Conservation (phyloP, 1,284 basidiomycete genomes). For the Vanrija pseudolonga region DNA sequence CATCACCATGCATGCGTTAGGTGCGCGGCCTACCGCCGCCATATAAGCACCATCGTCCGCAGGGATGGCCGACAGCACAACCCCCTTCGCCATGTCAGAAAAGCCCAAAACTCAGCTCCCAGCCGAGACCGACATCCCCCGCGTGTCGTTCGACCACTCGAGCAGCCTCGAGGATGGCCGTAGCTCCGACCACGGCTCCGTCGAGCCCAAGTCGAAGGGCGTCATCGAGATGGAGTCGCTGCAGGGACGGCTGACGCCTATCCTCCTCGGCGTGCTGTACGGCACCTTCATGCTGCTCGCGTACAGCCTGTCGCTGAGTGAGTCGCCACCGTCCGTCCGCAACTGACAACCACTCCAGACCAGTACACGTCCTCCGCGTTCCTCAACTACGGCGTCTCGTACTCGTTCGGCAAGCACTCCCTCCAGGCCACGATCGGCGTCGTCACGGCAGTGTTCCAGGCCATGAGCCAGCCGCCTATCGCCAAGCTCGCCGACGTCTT, state of each 20-base stretch:
- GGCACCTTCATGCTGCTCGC: constrained; percentile 37
- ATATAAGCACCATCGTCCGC: too few species aligned
- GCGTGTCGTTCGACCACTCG: too few species aligned
- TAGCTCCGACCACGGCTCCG: too few species aligned
- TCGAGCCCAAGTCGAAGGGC: constrained; percentile 31
- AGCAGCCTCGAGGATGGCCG: too few species aligned
- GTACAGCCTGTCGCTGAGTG: constrained; percentile 40
- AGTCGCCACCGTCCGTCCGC: background rate
- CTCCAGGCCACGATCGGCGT: constrained; percentile 21
- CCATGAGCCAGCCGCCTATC: constrained; percentile 70
- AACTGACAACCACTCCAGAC: constrained; percentile 19
- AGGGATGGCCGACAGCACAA: too few species aligned
- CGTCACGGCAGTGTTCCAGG: constrained; percentile 52
- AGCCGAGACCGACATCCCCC: too few species aligned
- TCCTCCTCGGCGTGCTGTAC: constrained; percentile 31
- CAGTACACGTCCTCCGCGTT: constrained; percentile 32
- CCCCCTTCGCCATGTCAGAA: too few species aligned
- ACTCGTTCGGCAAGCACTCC: constrained; percentile 35
- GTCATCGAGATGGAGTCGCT: constrained; percentile 42
- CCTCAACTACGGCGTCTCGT: constrained; percentile 34
- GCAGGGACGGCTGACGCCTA: constrained; percentile 22
- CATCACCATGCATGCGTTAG: too few species aligned
- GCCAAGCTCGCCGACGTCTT: constrained; percentile 72
- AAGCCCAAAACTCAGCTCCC: too few species aligned
- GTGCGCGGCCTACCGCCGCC: too few species aligned